Evolutionary conservation across 116 monocot genomes (phyloP), one percentile per base, ranked within the genome.

Genomic region (Iris pallida): DNA sequence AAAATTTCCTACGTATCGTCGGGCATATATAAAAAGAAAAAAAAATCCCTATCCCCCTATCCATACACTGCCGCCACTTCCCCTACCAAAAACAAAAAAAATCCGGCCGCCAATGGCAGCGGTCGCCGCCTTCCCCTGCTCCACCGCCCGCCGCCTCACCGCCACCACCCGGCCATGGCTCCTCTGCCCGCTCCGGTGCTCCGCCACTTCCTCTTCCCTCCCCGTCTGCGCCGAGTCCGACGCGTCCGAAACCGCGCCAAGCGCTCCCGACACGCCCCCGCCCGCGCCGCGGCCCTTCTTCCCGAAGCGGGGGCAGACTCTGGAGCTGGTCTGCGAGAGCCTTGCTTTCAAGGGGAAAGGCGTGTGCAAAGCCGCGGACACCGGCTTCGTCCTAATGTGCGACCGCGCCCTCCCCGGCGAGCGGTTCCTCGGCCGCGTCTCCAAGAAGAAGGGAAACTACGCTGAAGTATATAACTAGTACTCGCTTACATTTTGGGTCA

Each of bases 341-440:
- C 72, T 96, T 11, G 95, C 86, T 8, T 96, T 89, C 80, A 96
- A 91, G 68, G 95, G 86, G 0, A 89, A 85, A 69, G 95, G 95
- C 60, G 78, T 91, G 12, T 96, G 95, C 79, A 96, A 83, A 85
- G 92, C 65, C 61, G 71, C 79, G 42, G 86, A 79, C 72, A 82
- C 86, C 5, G 82, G 82, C 43, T 91, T 91, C 78, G 85, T 91
- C 64, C 56, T 96, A 58, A 82, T 96, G 86, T 96, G 95, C 77
- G 95, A 96, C 64, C 85, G 85, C 20, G 92, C 92, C 47, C 82
- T 96, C 56, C 91, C 95, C 9, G 95, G 95, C 54, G 92, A 96
- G 73, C 83, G 82, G 41, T 91, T 96, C 70, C 11, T 91, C 20
- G 95, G 84, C 68, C 91, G 91, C 53, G 86, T 95, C 55, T 68